phyloP scores from a whole-genome alignment of 208 protist species.

The Leishmania turanica region DNA sequence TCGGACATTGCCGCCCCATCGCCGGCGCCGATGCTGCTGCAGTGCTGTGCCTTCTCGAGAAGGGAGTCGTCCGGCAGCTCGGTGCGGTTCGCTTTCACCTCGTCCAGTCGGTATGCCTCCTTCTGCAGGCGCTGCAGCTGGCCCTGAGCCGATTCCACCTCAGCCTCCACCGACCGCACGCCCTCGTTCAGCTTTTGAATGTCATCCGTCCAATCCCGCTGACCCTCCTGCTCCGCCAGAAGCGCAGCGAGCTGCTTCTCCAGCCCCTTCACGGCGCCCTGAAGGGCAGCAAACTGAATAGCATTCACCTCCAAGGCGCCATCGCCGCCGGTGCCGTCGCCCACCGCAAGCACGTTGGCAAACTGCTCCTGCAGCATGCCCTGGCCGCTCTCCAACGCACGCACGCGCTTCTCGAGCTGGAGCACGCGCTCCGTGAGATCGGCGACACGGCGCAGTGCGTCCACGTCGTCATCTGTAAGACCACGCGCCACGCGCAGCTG shows the following conservation, averaged over 20 bases:
- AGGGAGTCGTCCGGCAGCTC: constrained; percentile 21
- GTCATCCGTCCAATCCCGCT: constrained; percentile 54
- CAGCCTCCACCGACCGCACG: constrained; percentile 39
- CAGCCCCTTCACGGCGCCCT: constrained; percentile 47
- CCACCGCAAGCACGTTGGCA: constrained; percentile 14
- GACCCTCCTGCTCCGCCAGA: constrained; percentile 31
- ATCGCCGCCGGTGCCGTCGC: constrained; percentile 5
- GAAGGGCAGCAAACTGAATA: constrained; percentile 52
- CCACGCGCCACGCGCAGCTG: constrained; percentile 32
- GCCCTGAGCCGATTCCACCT: constrained; percentile 31
- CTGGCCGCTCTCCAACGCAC: constrained; percentile 34
- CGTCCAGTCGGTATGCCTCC: constrained; percentile 46
- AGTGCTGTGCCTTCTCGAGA: not conserved
- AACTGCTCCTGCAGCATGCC: constrained; percentile 39
- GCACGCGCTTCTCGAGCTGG: constrained; percentile 50
- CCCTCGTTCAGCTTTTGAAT: constrained; percentile 42
- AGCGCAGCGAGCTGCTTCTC: constrained; percentile 75
- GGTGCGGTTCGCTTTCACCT: constrained; percentile 55
- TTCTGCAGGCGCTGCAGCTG: constrained; percentile 24
- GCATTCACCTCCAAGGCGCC: constrained; percentile 43
- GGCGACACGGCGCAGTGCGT: constrained; percentile 23
- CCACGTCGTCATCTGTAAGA: constrained; percentile 50
- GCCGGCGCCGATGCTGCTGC: constrained; percentile 19
- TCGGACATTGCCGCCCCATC: constrained; percentile 32
- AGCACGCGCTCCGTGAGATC: constrained; percentile 38